Base-by-base conservation (phyloP, 108 stramenopile species). In the Skeletonema tropicum region DNA sequence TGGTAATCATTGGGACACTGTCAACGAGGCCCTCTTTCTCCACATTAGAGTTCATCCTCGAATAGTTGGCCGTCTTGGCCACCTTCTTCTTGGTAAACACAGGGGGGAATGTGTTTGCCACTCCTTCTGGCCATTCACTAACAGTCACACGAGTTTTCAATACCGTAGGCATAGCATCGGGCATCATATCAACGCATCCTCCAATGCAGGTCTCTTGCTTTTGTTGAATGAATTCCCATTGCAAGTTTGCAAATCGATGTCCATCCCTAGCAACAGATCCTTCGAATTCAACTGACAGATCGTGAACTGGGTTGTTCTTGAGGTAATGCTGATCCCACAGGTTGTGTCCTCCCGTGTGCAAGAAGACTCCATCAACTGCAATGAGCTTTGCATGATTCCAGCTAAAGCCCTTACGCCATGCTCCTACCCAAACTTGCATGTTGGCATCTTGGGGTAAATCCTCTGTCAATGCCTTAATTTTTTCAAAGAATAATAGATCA, bases 361-460 rank as follows among this genome's bases (percentile, higher is more conserved):
- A 71, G 69, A 72, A 74, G 58, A 84, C 83, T 31, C 88, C 85
- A 68, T 88, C 88, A 11, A 88, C 85, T n/a, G 88, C 88, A 73
- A 88, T 86, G 21, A 88, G 66, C 57, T 88, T 88, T 67, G 85
- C 76, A 71, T 88, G 88, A 79, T 88, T 88, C 88, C 88, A 88
- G 35, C 55, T 70, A 36, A 83, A 76, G 8, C 84, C 88, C 57
- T 78, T 84, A 9, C 88, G 72, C 88, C 88, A 88, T 23, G 83
- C 80, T 17, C 88, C 88, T 23, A 86, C 88, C 88, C 88, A 88
- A 19, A 88, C 57, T n/a, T 83, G 80, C 30, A 76, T 17, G 3
- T 75, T 60, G 0, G 84, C 84, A 60, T 86, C 85, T 1, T 48
- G 17, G 2, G 86, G 84, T 42, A 89, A 60, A 74, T 89, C 84